Evolutionary conservation across 257 asterid species (phyloP).

Genomic region (Haberlea rhodopensis): DNA sequence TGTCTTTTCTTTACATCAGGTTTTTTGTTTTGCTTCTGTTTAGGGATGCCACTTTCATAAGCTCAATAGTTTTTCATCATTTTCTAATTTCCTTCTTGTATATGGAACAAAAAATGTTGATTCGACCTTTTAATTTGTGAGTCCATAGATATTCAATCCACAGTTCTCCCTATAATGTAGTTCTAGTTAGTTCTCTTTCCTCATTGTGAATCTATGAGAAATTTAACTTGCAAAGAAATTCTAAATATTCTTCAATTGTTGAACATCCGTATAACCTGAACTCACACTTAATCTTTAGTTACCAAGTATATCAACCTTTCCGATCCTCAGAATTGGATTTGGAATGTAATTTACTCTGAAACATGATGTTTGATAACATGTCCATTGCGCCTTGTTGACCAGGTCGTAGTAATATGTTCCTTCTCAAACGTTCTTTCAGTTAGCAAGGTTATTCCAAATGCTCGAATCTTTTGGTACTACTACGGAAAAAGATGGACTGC

Average conservation of each 20-base stretch:
- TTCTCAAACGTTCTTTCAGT: constrained; percentile 35
- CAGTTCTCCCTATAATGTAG: background rate
- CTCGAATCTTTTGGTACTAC: constrained; percentile 82
- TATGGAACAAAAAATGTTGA: background rate
- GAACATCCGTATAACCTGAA: too few relatives aligned
- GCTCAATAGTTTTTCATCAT: background rate
- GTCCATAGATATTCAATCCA: background rate
- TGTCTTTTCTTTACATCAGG: background rate
- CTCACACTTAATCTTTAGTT: too few relatives aligned
- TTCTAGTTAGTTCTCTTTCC: background rate
- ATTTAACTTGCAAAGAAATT: background rate
- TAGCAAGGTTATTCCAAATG: constrained; percentile 89
- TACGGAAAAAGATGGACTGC: constrained; percentile 70
- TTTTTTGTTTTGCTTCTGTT: background rate
- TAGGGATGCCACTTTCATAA: background rate
- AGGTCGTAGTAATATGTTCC: background rate
- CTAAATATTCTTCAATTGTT: background rate
- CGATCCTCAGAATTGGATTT: too few relatives aligned
- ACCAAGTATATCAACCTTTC: background rate
- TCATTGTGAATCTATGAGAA: background rate
- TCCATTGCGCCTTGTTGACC: background rate
- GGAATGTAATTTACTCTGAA: background rate
- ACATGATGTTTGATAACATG: background rate
- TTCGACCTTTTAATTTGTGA: background rate
- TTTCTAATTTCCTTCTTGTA: too few relatives aligned